Evolutionary conservation across 371 early-diverging fungal genomes (phyloP).

Genomic region (Coemansia sp.): DNA sequence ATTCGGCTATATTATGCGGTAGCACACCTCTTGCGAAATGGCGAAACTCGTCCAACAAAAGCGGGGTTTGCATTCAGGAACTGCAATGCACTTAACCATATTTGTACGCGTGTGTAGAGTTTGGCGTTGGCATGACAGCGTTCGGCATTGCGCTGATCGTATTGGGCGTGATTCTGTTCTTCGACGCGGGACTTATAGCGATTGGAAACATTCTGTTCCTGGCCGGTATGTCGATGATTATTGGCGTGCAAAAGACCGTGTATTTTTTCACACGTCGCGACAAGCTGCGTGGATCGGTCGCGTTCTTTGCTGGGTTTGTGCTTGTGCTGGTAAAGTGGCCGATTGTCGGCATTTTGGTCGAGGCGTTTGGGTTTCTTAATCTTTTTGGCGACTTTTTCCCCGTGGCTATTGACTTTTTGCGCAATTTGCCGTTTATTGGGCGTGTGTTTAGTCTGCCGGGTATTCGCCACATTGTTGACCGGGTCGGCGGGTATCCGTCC

Average conservation of each 20-base stretch:
- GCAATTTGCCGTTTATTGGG: constrained; percentile 88
- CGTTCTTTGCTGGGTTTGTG: constrained; percentile 88
- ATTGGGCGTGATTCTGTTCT: constrained; percentile 87
- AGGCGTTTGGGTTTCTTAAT: constrained; percentile 93
- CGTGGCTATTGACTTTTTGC: constrained; percentile 80
- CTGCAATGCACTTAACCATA: neutral
- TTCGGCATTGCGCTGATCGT: constrained; percentile 92
- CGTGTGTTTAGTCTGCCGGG: constrained; percentile 78
- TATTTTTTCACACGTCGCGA: constrained; percentile 79
- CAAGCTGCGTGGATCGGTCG: constrained; percentile 85
- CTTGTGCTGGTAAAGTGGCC: constrained; percentile 88
- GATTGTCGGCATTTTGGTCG: constrained; percentile 85
- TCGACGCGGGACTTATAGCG: constrained; percentile 93
- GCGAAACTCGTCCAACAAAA: neutral
- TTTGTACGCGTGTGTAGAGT: constrained; percentile 60
- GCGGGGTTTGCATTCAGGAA: neutral
- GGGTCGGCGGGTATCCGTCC: constrained; percentile 38
- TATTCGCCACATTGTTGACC: constrained; percentile 65
- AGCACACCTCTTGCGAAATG: no score
- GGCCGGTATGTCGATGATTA: constrained; percentile 82
- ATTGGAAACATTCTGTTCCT: constrained; percentile 95
- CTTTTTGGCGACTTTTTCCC: constrained; percentile 99
- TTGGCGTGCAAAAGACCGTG: constrained; percentile 82
- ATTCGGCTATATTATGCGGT: neutral
- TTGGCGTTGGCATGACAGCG: constrained; percentile 95